Base-by-base conservation (phyloP, 202 grass and related monocot species). In the Dendrocalamus latiflorus region DNA sequence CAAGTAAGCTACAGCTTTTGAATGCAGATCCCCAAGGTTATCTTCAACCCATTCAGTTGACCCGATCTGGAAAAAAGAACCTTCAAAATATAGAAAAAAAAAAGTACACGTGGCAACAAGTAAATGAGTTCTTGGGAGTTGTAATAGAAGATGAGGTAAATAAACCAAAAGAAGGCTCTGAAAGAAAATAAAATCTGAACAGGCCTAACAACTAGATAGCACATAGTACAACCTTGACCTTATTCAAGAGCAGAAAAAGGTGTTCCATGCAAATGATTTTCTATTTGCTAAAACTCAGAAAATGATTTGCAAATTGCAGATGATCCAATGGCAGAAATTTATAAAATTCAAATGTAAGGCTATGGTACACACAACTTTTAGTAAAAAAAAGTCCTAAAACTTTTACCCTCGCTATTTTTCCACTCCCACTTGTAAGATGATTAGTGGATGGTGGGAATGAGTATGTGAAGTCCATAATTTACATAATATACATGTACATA, bases 41-140 rank as follows among this genome's bases (percentile, higher is more conserved):
- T 94, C 90, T 81, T 98, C 95, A 44, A 98, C 95, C 95, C 95
- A 96, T 80, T 96, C 93, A 61, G 93, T 96, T 42, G 93, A 96
- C 62, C 93, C 93, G 36, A 98, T 94, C 95, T 97, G 86, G 74
- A 89, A 90, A 68, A 76, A 83, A 68, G 48, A 82, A 77, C 55
- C 49, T 77, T 77, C 45, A 79, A 88, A 77, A 79, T 80, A 45
- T 37, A 70, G 44, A 79, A 43, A 49, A 48, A 53, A 74, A 53
- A 74, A 53, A 74, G 28, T 51, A 86, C 53, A 65, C 20, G 44
- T 53, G 39, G 37, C 48, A 83, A 72, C 36, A 87, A 60, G 56
- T 58, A 80, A 84, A 81, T 82, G 65, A 53, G 76, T n/a, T 85
- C 8, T 53, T 71, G 64, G 14, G 20, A 75, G 0, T 42, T 70